phyloP scores from a whole-genome alignment of 352 stramenopile genomes.

The Globisporangium emineosum region DNA sequence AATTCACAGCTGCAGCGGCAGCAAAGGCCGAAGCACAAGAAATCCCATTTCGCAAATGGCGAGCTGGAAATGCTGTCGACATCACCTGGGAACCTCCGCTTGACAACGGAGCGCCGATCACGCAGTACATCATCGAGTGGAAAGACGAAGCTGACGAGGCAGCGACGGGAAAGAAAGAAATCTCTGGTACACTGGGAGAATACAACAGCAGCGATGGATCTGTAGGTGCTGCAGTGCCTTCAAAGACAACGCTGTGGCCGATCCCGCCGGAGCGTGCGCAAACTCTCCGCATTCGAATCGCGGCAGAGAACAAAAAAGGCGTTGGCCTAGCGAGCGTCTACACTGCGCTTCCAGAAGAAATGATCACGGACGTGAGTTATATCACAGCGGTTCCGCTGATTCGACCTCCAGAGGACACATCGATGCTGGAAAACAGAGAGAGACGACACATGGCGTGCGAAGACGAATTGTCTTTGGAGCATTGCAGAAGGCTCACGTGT shows the following conservation, averaged over 20 bases:
- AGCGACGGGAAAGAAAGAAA: constrained; percentile 18
- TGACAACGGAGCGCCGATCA: constrained; percentile 61
- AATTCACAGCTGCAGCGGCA: constrained; percentile 45
- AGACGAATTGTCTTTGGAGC: constrained; percentile 27
- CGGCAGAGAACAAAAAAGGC: constrained; percentile 63
- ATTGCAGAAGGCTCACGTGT: constrained; percentile 43
- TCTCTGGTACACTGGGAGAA: neutral
- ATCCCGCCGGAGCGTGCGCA: constrained; percentile 38
- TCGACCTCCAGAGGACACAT: constrained; percentile 40
- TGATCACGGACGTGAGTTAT: constrained; percentile 56
- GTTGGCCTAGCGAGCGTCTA: constrained; percentile 56
- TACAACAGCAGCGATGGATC: too few relatives aligned
- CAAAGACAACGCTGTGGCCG: constrained; percentile 65
- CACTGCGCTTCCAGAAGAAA: constrained; percentile 39
- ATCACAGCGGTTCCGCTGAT: constrained; percentile 40
- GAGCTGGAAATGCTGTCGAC: constrained; percentile 65
- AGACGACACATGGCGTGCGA: constrained; percentile 33
- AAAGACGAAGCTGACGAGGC: constrained; percentile 41
- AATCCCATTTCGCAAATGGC: constrained; percentile 65
- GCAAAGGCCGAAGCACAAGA: constrained; percentile 30
- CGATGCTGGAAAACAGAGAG: constrained; percentile 36
- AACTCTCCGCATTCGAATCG: constrained; percentile 52
- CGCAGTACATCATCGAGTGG: constrained; percentile 72
- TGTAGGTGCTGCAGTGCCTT: constrained; percentile 15
- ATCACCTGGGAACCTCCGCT: constrained; percentile 62